Evolutionary conservation across 495 filamentous ascomycete genomes (phyloP), one percentile per base, ranked within the genome.

Genomic region (Zalerion maritima): DNA sequence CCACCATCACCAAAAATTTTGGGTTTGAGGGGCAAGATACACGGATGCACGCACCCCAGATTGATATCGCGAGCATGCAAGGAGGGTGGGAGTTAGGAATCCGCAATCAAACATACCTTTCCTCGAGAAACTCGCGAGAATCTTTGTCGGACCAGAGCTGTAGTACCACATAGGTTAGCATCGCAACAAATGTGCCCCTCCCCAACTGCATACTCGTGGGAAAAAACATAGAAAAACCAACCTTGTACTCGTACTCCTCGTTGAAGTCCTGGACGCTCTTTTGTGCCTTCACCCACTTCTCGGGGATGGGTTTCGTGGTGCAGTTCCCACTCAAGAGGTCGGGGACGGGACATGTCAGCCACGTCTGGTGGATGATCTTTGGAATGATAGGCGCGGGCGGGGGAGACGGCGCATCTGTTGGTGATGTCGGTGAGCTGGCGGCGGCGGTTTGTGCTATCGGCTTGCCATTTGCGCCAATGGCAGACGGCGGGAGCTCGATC

Each of bases 291-390:
- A 57, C 51, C 84, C 83, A 91, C 32, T 74, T 69, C 34, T 58
- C 64, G 0, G 83, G 84, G 28, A 92, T 77, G 6, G 64, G 69
- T 29, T 78, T 67, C 26, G 48, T 46, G 4, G n/a, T n/a, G n/a
- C n/a, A n/a, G n/a, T n/a, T n/a, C n/a, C 15, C 25, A 28, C 15
- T 14, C n/a, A 6, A 6, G 32, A 31, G 31, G 3, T 35, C 39
- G 0, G 45, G 41, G 3, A 46, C 46, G 3, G 42, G 27, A 50
- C 53, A 57, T 46, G 85, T 83, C 36, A 72, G 69, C 49, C 81
- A 92, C 17, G 85, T 84, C 47, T 92, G 82, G 49, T 92, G 83
- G 32, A 92, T 81, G 36, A 91, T 87, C 59, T 85, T 87, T 20
- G 83, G 83, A 29, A 91, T 85, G 29, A 81, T 53, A n/a, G n/a